A percentile compares a stretch with the other conserved stretches of the same genome.
phyloP scores from a whole-genome alignment of 2,329 filamentous ascomycete genomes.

The Aureobasidium sp. region DNA sequence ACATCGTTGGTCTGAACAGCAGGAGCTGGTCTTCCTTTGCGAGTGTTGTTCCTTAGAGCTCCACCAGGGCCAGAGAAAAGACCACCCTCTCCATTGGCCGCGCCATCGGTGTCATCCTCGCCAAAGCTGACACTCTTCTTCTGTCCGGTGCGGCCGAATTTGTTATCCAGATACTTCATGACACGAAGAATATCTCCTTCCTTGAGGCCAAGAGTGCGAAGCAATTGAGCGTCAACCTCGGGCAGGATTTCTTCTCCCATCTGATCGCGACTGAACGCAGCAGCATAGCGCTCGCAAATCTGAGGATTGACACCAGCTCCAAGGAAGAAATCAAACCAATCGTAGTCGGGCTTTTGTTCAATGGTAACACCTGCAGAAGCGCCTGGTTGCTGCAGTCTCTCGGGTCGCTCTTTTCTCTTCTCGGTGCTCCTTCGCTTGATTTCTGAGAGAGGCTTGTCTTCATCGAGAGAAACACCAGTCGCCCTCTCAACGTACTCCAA shows the following conservation, averaged over 20 bases:
- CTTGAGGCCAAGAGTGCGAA: slow-evolving; percentile 85
- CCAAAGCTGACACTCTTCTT: slow-evolving; percentile 39
- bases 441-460: slow-evolving; percentile 87
- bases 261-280: slow-evolving; percentile 80
- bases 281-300: slow-evolving; percentile 88
- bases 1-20: slow-evolving; percentile 79
- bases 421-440: slow-evolving; percentile 52
- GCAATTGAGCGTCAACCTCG: slow-evolving; percentile 74
- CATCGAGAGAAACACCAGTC: slow-evolving; percentile 80
- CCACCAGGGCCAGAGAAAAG: slow-evolving; percentile 94
- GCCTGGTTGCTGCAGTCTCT: slow-evolving; percentile 18
- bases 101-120: slow-evolving; percentile 55
- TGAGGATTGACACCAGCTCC: slow-evolving; percentile 86
- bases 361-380: slow-evolving; percentile 53
- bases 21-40: slow-evolving; percentile 82
- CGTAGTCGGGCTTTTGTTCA: slow-evolving; percentile 69
- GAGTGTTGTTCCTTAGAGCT: slow-evolving; percentile 83
- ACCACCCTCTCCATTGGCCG: slow-evolving; percentile 45
- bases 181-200: slow-evolving; percentile 96
- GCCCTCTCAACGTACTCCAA: slow-evolving; percentile 86
- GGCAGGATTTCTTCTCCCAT: slow-evolving; percentile 93
- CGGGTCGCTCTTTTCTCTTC: slow-evolving; percentile 43
- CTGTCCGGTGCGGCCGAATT: slow-evolving; percentile 56
- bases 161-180: slow-evolving; percentile 79
- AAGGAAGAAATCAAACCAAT: slow-evolving; percentile 99